phyloP scores from a whole-genome alignment of 805 yeast species.

The Kazachstania psychrophila region DNA sequence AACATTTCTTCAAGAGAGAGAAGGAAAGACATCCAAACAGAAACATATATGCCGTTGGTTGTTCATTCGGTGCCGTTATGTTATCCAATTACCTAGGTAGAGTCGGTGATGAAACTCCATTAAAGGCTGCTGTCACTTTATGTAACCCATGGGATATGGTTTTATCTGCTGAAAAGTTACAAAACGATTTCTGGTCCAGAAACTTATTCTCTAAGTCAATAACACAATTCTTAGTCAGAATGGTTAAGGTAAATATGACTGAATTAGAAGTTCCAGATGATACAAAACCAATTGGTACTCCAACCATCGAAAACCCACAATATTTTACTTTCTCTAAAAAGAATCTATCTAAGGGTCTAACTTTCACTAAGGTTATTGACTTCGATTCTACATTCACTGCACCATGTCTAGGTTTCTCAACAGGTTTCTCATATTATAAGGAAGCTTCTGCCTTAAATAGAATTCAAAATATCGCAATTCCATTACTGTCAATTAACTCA shows the following conservation, averaged over 20 bases:
- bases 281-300: constrained; percentile 9
- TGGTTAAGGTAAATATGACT: constrained; percentile 37
- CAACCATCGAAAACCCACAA: constrained; percentile 14
- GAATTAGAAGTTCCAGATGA: constrained; percentile 17
- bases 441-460: constrained; percentile 56
- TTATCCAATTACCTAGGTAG: constrained; percentile 62
- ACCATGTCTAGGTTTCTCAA: constrained; percentile 50
- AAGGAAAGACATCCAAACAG: constrained; percentile 48
- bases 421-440: constrained; percentile 53
- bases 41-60: constrained; percentile 57
- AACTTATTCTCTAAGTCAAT: constrained; percentile 36
- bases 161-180: constrained; percentile 41
- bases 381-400: constrained; percentile 58
- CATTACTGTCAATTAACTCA: constrained; percentile 49
- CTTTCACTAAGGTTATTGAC: constrained; percentile 37
- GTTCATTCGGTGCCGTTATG: constrained; percentile 64
- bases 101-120: constrained; percentile 43
- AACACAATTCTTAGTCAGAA: constrained; percentile 33
- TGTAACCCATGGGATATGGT: constrained; percentile 70
- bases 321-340: constrained; percentile 25
- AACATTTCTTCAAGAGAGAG: constrained; percentile 46
- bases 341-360: constrained; percentile 30
- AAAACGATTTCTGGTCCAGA: constrained; percentile 32
- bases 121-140: constrained; percentile 50
- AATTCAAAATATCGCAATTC: constrained; percentile 49